A percentile compares a stretch with the other conserved stretches of the same genome.
These are phyloP conservation scores for Phellopilus nigrolimitatus DNA, from an alignment of 1,284 basidiomycete species.

Conservation along the genomic window DNA sequence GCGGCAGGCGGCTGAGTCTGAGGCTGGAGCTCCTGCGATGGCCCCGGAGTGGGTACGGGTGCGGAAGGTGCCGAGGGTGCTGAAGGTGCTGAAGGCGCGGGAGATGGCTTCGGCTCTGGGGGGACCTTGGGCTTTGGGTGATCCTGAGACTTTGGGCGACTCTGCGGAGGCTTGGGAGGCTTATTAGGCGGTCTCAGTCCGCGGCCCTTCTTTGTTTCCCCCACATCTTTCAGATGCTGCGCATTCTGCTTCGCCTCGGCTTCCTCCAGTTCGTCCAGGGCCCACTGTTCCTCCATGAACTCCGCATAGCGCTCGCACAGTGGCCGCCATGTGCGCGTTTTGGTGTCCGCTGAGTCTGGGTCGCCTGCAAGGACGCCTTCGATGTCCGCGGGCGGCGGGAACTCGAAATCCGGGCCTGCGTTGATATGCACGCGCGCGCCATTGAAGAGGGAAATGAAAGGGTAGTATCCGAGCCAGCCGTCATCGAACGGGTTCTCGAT, in stretches of 20 bases:
- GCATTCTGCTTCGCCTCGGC: slow-evolving; percentile 47
- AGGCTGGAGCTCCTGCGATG: neutral
- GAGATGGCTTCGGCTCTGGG: neutral
- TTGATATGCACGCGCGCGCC: slow-evolving; percentile 84
- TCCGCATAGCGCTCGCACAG: slow-evolving; percentile 73
- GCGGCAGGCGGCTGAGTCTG: neutral
- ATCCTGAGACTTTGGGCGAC: slow-evolving; percentile 5
- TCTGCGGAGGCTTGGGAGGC: neutral
- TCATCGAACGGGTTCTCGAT: slow-evolving; percentile 88
- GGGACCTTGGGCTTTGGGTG: neutral
- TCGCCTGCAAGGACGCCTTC: slow-evolving; percentile 49
- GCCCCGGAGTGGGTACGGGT: neutral
- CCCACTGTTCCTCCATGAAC: slow-evolving; percentile 75
- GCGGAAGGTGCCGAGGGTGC: neutral
- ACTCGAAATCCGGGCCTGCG: slow-evolving; percentile 82
- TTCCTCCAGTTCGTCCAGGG: slow-evolving; percentile 64
- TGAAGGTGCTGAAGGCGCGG: neutral
- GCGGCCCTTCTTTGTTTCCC: slow-evolving; percentile 6
- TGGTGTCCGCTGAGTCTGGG: slow-evolving; percentile 19
- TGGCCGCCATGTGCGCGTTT: slow-evolving; percentile 61
- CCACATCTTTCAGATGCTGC: slow-evolving; percentile 25
- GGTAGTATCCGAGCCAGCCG: slow-evolving; percentile 93
- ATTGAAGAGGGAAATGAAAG: slow-evolving; percentile 91
- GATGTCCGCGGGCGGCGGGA: slow-evolving; percentile 71
- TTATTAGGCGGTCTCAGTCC: slow-evolving; percentile 8